Base-by-base conservation (phyloP, 2,329 filamentous ascomycete species). In the Cladophialophora immunda region DNA sequence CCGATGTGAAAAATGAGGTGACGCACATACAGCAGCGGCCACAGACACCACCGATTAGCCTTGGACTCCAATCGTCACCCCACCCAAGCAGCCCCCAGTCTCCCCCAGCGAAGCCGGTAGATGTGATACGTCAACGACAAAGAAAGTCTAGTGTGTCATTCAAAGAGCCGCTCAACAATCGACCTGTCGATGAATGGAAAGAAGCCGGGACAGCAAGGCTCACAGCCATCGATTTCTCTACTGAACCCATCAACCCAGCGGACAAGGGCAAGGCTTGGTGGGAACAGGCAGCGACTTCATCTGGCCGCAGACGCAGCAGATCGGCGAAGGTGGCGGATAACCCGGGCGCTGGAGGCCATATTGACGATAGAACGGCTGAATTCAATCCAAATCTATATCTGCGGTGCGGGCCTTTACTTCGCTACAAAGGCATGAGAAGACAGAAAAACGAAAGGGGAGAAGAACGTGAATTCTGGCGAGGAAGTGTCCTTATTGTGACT, bases 401-500 rank as follows among this genome's bases (percentile, higher is more conserved):
- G 62, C 94, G 93, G 78, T 97, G 94, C 75, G 95, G 95, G 0
- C 95, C 95, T 5, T 82, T 99, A 25, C 81, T 99, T 69, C 89
- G 95, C 67, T 99, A 97, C 77, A 94, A 91, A 63, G 95, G 96
- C 22, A 88, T 97, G 87, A 97, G 78, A 81, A 83, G 73, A 75
- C 80, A 56, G 74, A 68, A 70, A 56, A 30, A 76, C 80, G 34
- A 78, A 76, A 32, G 77, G 75, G 67, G 75, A 70, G 73, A 79
- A 70, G 89, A 92, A 52, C 86, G 88, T 59, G 92, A 97, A 73
- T 89, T 94, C 22, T 99, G 95, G 95, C 88, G 94, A 77, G 95
- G 95, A 4, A 96, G 89, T 67, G 86, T 98, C 65, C 93, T 99
- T 92, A 97, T 99, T 73, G 93, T 99, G 25, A 98, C 95, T 0